These are phyloP conservation scores for Pseudogymnoascus sp. DNA, from an alignment of 2,329 filamentous ascomycete species.

Conservation along the genomic window DNA sequence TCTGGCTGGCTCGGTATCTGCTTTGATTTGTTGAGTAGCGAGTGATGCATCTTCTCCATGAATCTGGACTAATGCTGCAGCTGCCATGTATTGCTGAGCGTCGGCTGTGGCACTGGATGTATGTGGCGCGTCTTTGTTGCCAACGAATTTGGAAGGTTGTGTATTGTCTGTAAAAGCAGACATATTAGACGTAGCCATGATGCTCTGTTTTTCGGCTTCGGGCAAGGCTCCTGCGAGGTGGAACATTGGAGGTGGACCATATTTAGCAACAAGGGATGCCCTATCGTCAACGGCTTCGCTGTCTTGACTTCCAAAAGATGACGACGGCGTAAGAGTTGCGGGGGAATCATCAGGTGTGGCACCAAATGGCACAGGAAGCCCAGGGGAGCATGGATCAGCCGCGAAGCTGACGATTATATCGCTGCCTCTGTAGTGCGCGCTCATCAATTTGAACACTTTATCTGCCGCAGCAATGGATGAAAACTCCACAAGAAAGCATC, in stretches of 20 bases:
- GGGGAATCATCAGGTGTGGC: background rate
- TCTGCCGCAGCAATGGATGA: background rate
- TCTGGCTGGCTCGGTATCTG: background rate
- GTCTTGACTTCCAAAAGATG: background rate
- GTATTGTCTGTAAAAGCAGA: background rate
- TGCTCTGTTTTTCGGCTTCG: background rate
- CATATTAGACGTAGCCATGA: background rate
- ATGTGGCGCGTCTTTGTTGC: background rate
- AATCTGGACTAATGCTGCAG: background rate
- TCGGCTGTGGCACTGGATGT: background rate
- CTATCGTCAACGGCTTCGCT: background rate
- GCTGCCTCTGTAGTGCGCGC: background rate
- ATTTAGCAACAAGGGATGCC: background rate
- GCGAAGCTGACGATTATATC: background rate
- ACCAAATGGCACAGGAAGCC: background rate
- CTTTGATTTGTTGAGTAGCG: background rate
- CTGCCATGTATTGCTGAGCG: background rate
- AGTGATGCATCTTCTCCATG: background rate
- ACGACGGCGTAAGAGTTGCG: background rate
- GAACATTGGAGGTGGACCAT: background rate
- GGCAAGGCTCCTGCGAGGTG: background rate
- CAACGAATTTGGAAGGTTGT: background rate
- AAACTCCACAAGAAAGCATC: background rate
- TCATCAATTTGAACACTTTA: background rate
- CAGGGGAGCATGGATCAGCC: background rate